Conservation (phyloP, 768 basidiomycete genomes). For the Boletus reticulatus region DNA sequence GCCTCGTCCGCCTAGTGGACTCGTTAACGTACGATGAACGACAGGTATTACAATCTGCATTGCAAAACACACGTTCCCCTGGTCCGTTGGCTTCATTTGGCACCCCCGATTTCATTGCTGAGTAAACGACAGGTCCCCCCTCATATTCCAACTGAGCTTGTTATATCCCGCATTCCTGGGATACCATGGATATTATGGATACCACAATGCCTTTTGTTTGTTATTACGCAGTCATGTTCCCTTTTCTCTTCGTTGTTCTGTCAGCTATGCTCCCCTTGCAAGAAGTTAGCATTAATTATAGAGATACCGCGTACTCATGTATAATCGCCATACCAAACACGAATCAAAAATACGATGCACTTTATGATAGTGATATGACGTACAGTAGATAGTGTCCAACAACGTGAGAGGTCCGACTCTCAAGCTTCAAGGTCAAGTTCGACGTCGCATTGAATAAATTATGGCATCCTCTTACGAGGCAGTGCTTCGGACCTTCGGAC, state of each 20-base stretch:
- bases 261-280: background rate
- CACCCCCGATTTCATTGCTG: background rate
- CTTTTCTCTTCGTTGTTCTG: constrained; percentile 6
- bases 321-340: constrained; percentile 15
- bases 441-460: too few relatives aligned
- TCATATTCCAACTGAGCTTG: constrained; percentile 35
- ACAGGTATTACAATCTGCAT: constrained; percentile 52
- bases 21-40: constrained; percentile 73
- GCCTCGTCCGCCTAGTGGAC: constrained; percentile 71
- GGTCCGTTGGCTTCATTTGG: constrained; percentile 41
- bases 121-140: constrained; percentile 35
- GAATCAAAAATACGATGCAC: constrained; percentile 5
- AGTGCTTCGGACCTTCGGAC: too few relatives aligned
- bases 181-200: constrained; percentile 9
- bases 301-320: constrained; percentile 17
- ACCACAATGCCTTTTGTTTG: background rate
- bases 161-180: constrained; percentile 1
- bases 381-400: too few relatives aligned
- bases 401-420: too few relatives aligned
- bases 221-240: background rate
- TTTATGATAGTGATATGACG: background rate
- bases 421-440: too few relatives aligned
- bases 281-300: constrained; percentile 13
- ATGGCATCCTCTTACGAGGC: too few relatives aligned
- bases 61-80: constrained; percentile 60